Conservation (phyloP, 2,329 filamentous ascomycete genomes). For the Fusarium sp. region DNA sequence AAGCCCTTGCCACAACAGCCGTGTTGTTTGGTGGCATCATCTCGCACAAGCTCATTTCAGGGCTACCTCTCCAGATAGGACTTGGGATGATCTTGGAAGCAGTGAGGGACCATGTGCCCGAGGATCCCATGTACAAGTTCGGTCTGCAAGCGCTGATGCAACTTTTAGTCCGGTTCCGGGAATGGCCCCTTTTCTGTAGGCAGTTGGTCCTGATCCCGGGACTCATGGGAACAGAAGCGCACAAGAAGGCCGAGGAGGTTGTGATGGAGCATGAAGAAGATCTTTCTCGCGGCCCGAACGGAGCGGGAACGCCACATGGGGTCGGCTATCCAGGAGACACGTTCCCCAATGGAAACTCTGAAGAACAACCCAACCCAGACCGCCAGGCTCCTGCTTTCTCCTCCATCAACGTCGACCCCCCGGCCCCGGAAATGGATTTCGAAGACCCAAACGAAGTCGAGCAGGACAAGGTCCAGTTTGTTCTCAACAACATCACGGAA, state of each 20-base stretch:
- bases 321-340: slow-evolving; percentile 55
- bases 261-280: slow-evolving; percentile 73
- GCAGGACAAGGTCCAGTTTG: slow-evolving; percentile 93
- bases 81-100: slow-evolving; percentile 98
- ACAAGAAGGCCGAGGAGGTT: slow-evolving; percentile 81
- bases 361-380: slow-evolving; percentile 67
- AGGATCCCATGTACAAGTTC: slow-evolving; percentile 97
- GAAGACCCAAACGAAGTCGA: slow-evolving; percentile 84
- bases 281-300: slow-evolving; percentile 63
- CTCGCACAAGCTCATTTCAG: slow-evolving; percentile 87
- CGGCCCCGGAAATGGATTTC: slow-evolving; percentile 67
- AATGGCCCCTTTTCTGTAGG: slow-evolving; percentile 96
- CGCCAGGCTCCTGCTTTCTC: slow-evolving; percentile 74
- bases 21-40: slow-evolving; percentile 97
- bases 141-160: slow-evolving; percentile 94
- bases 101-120: slow-evolving; percentile 81
- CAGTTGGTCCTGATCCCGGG: slow-evolving; percentile 82
- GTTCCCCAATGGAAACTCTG: slow-evolving; percentile 73
- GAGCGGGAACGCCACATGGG: slow-evolving; percentile 51
- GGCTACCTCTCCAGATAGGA: slow-evolving; percentile 90
- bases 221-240: slow-evolving; percentile 84
- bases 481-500: slow-evolving; percentile 94
- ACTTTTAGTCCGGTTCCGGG: slow-evolving; percentile 78
- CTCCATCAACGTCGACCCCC: slow-evolving; percentile 78
- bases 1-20: slow-evolving; percentile 92